Base-by-base conservation (phyloP, 495 filamentous ascomycete genomes). In the Thermochaetoides thermophila region DNA sequence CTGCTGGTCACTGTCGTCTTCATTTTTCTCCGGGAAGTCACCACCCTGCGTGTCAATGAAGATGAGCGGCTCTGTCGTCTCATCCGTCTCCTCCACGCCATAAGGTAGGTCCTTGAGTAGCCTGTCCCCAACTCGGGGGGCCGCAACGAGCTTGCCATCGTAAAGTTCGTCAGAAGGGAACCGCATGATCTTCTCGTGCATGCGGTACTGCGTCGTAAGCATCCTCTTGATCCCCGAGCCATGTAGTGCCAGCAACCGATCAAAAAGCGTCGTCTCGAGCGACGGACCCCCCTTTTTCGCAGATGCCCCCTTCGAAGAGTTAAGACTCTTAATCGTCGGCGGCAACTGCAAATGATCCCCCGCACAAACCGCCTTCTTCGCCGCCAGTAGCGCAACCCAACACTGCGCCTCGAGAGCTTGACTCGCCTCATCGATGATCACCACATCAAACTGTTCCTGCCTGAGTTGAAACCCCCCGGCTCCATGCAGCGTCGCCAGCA, bases 11-110 rank as follows among this genome's bases (percentile, higher is more conserved):
- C 37, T 28, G 17, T 48, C 44, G 4, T 59, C 56, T 16, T 59
- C 56, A 35, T 45, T 53, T 31, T 47, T 49, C 43, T 59, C 56
- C 3, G 76, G 74, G 45, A 84, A 95, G 45, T 91, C 81, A 3
- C 83, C 86, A 17, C 89, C 87, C 57, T 96, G 91, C 1, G 89
- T 99, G 44, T 99, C 89, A 56, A 78, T 87, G 60, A 96, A 96
- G 5, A 96, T 71, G 2, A 99, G 53, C 2, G 89, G 84, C 49
- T 87, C 83, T 13, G 54, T 66, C 0, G 89, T 95, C 44, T 96
- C 84, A 39, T 96, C 91, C 2, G 77, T 92, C 23, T 78, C 75
- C 30, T 71, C 44, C 0, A 95, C 79, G 13, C 64, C 70, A 50
- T 92, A 87, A 2, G 81, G 78, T 7, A 99, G 59, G 38, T 82